Percentiles rank a stretch among this genome's conserved stretches.
These are phyloP conservation scores for Paraphoma sp. DNA, from an alignment of 2,329 filamentous ascomycete genomes.

Conservation along the genomic window DNA sequence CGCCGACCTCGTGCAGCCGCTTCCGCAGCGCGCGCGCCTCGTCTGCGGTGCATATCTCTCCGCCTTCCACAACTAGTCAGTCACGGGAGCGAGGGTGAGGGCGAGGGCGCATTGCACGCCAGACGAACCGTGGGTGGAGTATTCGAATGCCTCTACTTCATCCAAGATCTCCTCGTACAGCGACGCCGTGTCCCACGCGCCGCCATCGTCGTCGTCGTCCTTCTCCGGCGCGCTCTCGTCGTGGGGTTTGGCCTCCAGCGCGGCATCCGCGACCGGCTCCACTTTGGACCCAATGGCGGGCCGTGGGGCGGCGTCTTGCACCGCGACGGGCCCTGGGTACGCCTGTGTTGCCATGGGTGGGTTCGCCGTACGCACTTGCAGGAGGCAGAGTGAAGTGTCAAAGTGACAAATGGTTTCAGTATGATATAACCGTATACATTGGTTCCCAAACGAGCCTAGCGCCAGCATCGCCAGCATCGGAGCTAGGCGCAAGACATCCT, in stretches of 20 bases:
- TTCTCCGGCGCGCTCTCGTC: slow-evolving; percentile 18
- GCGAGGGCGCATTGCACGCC: not conserved
- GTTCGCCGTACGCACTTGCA: slow-evolving; percentile 15
- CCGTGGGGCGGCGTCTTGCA: slow-evolving; percentile 29
- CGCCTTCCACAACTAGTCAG: slow-evolving; percentile 25
- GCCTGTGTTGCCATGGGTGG: slow-evolving; percentile 35
- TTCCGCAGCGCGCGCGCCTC: slow-evolving; percentile 73
- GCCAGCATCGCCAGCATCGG: too few species aligned
- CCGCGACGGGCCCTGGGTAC: slow-evolving; percentile 34
- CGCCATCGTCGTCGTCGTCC: slow-evolving; percentile 16
- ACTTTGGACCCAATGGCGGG: slow-evolving; percentile 23
- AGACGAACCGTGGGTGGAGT: slow-evolving; percentile 29
- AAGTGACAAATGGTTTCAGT: not conserved
- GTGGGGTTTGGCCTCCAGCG: slow-evolving; percentile 15
- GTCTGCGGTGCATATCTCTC: slow-evolving; percentile 40
- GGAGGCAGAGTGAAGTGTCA: not conserved
- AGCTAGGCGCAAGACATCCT: too few species aligned
- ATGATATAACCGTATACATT: not conserved
- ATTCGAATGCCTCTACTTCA: slow-evolving; percentile 38
- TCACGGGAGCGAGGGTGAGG: not conserved
- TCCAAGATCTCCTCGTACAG: slow-evolving; percentile 45
- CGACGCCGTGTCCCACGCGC: slow-evolving; percentile 40
- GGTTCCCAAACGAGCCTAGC: not conserved
- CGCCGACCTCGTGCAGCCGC: slow-evolving; percentile 77
- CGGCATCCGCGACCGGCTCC: slow-evolving; percentile 17